Base-by-base conservation (phyloP, 768 basidiomycete genomes). In the Trametes sanguinea region DNA sequence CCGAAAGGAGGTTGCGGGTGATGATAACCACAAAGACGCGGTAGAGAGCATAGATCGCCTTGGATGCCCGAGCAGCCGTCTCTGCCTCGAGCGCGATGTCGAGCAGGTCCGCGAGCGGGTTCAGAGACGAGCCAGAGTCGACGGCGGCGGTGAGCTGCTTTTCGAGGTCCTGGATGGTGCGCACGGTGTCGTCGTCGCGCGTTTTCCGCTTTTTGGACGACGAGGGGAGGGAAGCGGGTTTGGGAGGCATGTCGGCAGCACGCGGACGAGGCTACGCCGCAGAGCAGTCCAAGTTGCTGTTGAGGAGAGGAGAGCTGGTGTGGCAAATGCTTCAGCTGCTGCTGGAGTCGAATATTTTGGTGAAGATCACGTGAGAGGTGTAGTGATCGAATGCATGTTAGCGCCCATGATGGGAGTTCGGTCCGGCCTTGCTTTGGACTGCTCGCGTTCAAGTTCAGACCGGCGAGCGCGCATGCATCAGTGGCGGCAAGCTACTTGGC, bases 21-120 rank as follows among this genome's bases (percentile, higher is more conserved):
- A 94, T 81, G 39, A 91, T 75, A 22, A 81, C 66, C 8, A 90
- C 83, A 70, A 93, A 94, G 11, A 88, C 79, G 42, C 95, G 78
- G 72, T 96, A 95, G 5, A 90, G 73, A 0, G 93, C 88, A 74
- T 94, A 96, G 16, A 94, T 81, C 1, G 84, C 87, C 71, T 90
- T 94, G 58, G 82, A 89, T 13, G 85, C 82, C 32, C 83, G 80
- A 64, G 81, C 80, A 0, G 90, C 76, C 43, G 85, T 80, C 44
- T 76, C 67, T 1, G 80, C 72, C 16, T 76, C 72, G 33, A 78
- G 72, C 0, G 86, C 79, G 33, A 92, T 73, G 14, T 83, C 76
- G 55, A 94, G 72, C 7, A 97, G 84, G 72, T 94, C 90, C 11
- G 87, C 84, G 22, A 97, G 74, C 32, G 83, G 77, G 69, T 97